phyloP scores from a whole-genome alignment of 164 flowering plant genomes.

The Taxillus chinensis region DNA sequence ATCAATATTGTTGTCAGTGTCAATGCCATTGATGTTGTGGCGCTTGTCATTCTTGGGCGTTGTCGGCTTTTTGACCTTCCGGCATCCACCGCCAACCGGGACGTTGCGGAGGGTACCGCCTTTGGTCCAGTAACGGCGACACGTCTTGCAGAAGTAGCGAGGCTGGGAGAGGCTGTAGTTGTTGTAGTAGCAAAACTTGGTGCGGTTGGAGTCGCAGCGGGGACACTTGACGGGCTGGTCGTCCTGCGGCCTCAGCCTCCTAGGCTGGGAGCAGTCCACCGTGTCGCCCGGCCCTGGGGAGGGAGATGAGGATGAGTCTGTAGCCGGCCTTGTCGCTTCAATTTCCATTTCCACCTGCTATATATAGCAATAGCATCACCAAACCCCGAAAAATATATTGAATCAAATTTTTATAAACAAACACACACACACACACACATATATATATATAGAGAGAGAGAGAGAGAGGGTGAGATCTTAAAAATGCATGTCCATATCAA shows the following conservation, averaged over 20 bases:
- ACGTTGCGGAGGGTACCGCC: constrained; percentile 74
- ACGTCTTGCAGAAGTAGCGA: constrained; percentile 76
- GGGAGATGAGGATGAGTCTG: too few relatives aligned
- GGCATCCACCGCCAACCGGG: constrained; percentile 77
- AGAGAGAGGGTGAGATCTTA: too few relatives aligned
- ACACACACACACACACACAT: too few relatives aligned
- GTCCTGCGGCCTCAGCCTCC: constrained; percentile 57
- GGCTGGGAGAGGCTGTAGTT: constrained; percentile 84
- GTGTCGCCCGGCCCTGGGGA: too few relatives aligned
- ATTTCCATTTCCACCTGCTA: too few relatives aligned
- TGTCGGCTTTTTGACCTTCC: constrained; percentile 48
- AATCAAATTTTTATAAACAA: too few relatives aligned
- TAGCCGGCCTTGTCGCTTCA: too few relatives aligned
- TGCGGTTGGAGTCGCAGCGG: constrained; percentile 69
- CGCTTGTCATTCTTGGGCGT: constrained; percentile 17
- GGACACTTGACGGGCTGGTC: constrained; percentile 72
- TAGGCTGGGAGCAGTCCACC: background rate
- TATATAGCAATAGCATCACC: constrained; percentile 2
- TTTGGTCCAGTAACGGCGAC: constrained; percentile 81
- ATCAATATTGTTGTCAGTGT: background rate
- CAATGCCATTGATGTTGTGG: constrained; percentile 1
- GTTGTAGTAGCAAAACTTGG: constrained; percentile 84
- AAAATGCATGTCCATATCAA: too few relatives aligned
- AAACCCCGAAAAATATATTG: too few relatives aligned
- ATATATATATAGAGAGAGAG: too few relatives aligned